Percentiles rank a stretch among this genome's conserved stretches.
These are phyloP conservation scores for Galeopsis tetrahit DNA, from an alignment of 257 asterid species.

Conservation along the genomic window DNA sequence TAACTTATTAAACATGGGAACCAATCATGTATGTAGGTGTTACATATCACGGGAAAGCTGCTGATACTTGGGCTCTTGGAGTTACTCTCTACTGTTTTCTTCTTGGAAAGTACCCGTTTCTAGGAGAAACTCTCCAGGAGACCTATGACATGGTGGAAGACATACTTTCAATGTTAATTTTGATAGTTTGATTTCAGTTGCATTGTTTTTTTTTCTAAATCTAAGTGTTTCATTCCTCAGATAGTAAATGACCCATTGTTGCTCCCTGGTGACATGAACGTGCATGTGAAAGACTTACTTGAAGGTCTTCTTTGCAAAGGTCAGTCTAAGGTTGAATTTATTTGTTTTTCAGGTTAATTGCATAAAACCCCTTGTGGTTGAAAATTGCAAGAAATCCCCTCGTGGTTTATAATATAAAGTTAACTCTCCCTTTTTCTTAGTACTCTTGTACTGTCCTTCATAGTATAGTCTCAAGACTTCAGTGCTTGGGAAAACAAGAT, in stretches of 20 bases:
- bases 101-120: conserved; percentile 80
- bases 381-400: no score
- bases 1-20: background rate
- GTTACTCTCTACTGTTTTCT: conserved; percentile 79
- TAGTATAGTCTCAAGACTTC: no score
- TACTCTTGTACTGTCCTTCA: no score
- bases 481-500: no score
- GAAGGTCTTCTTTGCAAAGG: conserved; percentile 99
- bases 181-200: background rate
- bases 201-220: conserved; percentile 25
- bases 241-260: conserved; percentile 74
- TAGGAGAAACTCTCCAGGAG: conserved; percentile 94
- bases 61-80: conserved; percentile 98
- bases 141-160: conserved; percentile 83
- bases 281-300: conserved; percentile 68
- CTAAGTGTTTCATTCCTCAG: conserved; percentile 41
- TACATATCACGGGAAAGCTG: conserved; percentile 68
- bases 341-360: no score
- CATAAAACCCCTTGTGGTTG: no score
- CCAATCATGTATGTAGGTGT: conserved; percentile 46
- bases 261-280: conserved; percentile 76
- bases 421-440: no score
- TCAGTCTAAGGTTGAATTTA: conserved; percentile 29
- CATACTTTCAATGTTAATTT: conserved; percentile 22
- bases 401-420: no score